Conservation (phyloP, 2,329 filamentous ascomycete genomes). For the Hyphodiscus sp. region DNA sequence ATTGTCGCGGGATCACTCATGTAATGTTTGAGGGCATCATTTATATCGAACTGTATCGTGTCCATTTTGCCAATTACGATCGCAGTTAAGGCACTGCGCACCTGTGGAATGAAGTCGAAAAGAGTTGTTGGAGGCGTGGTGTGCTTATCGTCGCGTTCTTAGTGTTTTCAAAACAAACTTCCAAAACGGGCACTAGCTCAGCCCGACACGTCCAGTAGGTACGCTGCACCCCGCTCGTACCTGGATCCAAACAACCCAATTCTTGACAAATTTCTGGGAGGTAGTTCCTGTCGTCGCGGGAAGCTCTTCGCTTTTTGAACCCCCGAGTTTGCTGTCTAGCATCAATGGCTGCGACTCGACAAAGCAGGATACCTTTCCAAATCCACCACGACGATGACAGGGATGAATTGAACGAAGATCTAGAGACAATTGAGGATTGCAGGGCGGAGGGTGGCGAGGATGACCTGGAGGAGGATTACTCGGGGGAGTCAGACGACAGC, state of each 20-base stretch:
- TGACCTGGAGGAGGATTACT: conserved; percentile 36
- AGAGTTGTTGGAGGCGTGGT: not conserved
- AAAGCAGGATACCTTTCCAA: conserved; percentile 27
- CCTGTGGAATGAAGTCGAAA: not conserved
- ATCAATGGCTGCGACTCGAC: conserved; percentile 26
- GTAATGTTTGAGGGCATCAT: conserved; percentile 93
- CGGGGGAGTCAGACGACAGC: conserved; percentile 45
- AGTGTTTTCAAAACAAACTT: conserved; percentile 1
- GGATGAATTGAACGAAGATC: conserved; percentile 32
- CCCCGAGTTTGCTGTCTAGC: not conserved
- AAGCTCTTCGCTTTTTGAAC: conserved; percentile 3
- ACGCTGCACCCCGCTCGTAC: conserved; percentile 16
- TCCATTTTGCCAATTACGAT: conserved; percentile 44
- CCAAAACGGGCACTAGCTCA: not conserved
- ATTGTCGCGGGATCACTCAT: conserved; percentile 86
- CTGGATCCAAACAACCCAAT: conserved; percentile 19
- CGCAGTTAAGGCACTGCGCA: conserved; percentile 9
- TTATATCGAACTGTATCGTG: conserved; percentile 87
- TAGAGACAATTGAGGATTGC: conserved; percentile 26
- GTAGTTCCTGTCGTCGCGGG: conserved; percentile 3
- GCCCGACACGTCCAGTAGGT: conserved; percentile 1
- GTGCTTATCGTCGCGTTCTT: conserved; percentile 12
- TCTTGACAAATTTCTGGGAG: conserved; percentile 5
- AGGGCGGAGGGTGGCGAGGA: conserved; percentile 18
- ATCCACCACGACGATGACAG: conserved; percentile 33